phyloP scores from a whole-genome alignment of 306 rosid species.

The Citrullus colocynthis region DNA sequence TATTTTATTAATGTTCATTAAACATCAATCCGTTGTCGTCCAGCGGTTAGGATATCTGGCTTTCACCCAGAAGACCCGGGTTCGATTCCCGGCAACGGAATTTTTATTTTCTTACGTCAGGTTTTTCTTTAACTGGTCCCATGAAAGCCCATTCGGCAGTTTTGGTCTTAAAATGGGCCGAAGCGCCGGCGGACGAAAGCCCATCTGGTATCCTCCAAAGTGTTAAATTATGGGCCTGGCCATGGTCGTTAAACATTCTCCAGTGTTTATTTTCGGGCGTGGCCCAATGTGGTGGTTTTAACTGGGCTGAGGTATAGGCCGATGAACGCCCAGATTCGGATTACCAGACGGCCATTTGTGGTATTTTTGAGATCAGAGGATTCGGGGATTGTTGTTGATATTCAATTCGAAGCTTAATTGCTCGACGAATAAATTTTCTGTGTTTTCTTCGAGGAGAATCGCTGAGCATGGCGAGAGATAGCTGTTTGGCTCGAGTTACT shows the following conservation, averaged over 20 bases:
- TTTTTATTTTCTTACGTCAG: background rate
- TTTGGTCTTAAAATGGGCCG: background rate
- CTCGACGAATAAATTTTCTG: background rate
- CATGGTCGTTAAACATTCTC: background rate
- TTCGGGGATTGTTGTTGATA: background rate
- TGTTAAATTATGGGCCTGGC: too few relatives aligned
- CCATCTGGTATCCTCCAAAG: too few relatives aligned
- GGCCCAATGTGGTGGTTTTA: background rate
- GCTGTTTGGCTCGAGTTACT: constrained; percentile 52
- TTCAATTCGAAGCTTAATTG: background rate
- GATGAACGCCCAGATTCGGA: background rate
- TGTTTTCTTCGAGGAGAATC: background rate
- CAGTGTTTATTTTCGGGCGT: background rate
- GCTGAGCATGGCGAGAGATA: constrained; percentile 49
- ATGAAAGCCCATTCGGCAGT: too few relatives aligned
- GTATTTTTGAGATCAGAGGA: background rate
- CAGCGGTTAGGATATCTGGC: constrained; percentile 99
- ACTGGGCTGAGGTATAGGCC: background rate
- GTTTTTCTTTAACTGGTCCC: too few relatives aligned
- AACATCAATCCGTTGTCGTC: constrained; percentile 48
- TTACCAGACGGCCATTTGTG: background rate
- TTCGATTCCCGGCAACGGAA: constrained; percentile 97
- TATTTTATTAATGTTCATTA: too few relatives aligned
- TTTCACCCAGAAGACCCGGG: constrained; percentile 99
- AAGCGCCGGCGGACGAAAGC: too few relatives aligned